Base-by-base conservation (phyloP, 2,329 filamentous ascomycete genomes). In the Juglanconis sp. region DNA sequence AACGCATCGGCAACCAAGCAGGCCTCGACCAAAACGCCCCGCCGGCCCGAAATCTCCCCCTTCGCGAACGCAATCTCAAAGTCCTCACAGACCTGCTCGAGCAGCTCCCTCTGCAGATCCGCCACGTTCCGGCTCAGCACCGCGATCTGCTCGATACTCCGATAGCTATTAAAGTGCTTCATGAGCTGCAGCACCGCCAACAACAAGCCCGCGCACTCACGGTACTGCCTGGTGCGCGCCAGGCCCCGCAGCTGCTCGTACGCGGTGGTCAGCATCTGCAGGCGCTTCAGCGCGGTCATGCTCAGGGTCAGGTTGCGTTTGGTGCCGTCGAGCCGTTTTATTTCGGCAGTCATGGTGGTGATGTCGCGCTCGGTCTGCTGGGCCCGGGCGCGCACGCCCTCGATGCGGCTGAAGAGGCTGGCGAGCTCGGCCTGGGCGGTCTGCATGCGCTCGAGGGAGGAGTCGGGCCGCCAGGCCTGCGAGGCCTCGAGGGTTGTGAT, bases 181-280 rank as follows among this genome's bases (percentile, higher is more conserved):
- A 98, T 97, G 50, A 99, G 87, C 82, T 99, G 95, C 61, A 99
- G 85, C 36, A 99, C 95, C 9, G 95, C 95, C 77, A 96, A 92
- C 60, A 99, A 80, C 62, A 99, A 81, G 68, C 96, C 92, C 15
- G 94, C 93, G 71, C 95, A 98, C 73, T 99, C 95, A 65, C 91
- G 83, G 73, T 99, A 99, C 74, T 99, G 95, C 59, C 94, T 83
- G 40, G 90, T 89, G 74, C 90, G 90, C 66, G 91, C 89, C 66
- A 97, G 80, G 3, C 87, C 90, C 61, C 90, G 85, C 60, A 99
- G 81, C 77, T 99, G 95, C 72, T 98, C 95, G 76, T 98, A 99
- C n/a, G 95, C 95, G 3, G 95, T 98, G 5, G 95, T 98, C 71
- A 99, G 79, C 95, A 99, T 99, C 81, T 99, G 95, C 68, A 99